These are phyloP conservation scores for Calvatia gigantea DNA, from an alignment of 768 basidiomycete species.

Conservation along the genomic window DNA sequence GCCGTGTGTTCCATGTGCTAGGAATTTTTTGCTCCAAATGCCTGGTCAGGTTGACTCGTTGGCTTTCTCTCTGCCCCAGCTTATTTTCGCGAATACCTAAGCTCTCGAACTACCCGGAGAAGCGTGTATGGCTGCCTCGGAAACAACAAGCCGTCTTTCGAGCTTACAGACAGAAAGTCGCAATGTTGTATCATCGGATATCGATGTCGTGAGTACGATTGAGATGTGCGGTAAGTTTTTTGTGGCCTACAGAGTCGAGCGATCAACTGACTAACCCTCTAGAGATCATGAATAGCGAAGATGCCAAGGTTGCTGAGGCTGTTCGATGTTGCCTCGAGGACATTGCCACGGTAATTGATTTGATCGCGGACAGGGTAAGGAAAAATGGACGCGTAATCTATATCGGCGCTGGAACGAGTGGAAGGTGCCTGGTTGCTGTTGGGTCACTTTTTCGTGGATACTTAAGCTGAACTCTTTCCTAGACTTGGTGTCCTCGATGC, in stretches of 20 bases:
- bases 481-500: conserved; percentile 30
- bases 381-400: conserved; percentile 29
- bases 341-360: conserved; percentile 27
- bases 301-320: conserved; percentile 23
- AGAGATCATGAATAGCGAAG: conserved; percentile 30
- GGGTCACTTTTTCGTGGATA: neutral
- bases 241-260: neutral
- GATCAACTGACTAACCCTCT: neutral
- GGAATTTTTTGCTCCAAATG: neutral
- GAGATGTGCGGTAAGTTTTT: conserved; percentile 26
- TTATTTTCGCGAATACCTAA: neutral
- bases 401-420: conserved; percentile 34
- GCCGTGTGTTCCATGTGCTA: neutral
- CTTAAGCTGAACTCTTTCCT: neutral
- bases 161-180: conserved; percentile 23
- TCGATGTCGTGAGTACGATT: conserved; percentile 26
- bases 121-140: neutral
- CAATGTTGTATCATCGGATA: conserved; percentile 22
- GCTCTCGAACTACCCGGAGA: neutral
- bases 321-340: conserved; percentile 24
- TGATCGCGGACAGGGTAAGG: conserved; percentile 23
- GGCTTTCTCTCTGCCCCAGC: too few relatives aligned
- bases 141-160: neutral
- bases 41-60: neutral
- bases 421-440: conserved; percentile 21